Evolutionary conservation across 2,329 filamentous ascomycete species (phyloP).

Genomic region (Colletotrichum sp.): DNA sequence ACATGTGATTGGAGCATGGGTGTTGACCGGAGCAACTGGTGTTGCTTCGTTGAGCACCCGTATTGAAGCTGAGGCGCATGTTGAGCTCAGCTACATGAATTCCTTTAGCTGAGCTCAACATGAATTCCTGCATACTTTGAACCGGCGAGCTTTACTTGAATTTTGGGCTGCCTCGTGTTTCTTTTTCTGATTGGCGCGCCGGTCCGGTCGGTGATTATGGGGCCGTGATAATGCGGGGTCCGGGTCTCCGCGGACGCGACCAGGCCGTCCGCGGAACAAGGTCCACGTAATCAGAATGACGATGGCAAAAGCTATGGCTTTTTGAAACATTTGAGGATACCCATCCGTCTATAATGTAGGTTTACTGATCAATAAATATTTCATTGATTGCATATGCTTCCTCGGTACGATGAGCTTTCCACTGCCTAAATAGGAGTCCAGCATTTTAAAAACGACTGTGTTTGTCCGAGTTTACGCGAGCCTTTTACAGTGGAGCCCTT

Average conservation of each 20-base stretch:
- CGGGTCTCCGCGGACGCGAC: not conserved
- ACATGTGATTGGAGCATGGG: not conserved
- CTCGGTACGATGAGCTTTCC: not conserved
- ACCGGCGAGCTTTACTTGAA: not conserved
- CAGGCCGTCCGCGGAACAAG: not conserved
- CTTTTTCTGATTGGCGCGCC: not conserved
- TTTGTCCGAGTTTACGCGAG: not conserved
- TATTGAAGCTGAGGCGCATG: not conserved
- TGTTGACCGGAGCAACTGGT: not conserved
- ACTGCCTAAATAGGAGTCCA: not conserved
- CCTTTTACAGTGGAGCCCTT: not conserved
- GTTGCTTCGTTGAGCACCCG: not conserved
- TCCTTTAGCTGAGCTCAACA: too few relatives aligned
- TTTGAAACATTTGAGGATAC: not conserved
- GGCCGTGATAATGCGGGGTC: not conserved
- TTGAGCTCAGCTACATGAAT: not conserved
- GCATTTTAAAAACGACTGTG: not conserved
- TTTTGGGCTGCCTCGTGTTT: not conserved
- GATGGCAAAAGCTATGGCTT: not conserved
- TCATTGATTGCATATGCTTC: not conserved
- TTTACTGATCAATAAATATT: not conserved
- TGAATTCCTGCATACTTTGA: not conserved
- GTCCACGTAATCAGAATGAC: not conserved
- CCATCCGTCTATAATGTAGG: fast-evolving
- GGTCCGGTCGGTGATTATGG: not conserved